Base-by-base conservation (phyloP, 176 grass and related monocot genomes). In the Ensete glaucum region DNA sequence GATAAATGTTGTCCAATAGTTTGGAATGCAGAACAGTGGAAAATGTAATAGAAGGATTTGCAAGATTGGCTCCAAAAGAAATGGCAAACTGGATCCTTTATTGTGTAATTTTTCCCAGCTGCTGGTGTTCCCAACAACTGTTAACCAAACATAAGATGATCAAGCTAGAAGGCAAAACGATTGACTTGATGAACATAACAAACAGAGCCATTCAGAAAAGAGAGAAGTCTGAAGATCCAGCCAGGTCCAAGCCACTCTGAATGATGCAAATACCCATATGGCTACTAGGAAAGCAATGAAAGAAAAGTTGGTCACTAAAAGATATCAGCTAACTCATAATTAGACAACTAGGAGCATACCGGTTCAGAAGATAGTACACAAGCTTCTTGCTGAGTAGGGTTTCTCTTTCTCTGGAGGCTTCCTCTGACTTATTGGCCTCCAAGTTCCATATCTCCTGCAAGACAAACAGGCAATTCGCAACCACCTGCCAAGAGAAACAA, bases 371-470 rank as follows among this genome's bases (percentile, higher is more conserved):
- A 82, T 86, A 99, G 85, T 87, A 99, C 34, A 99, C 84, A 54
- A 88, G 25, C 13, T 81, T 29, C 73, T 99, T 99, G 86, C 96
- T 85, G 81, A 89, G 91, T 6, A 99, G 81, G 73, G 88, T 79
- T 74, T 99, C 96, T 64, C 93, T 95, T 81, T 95, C 96, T 74
- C 81, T 89, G 57, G 86, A 82, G 66, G 96, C 91, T 79, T 88
- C 90, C 78, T 99, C 91, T 64, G 96, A 95, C 50, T 88, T 88
- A 69, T 76, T 79, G 52, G 88, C 88, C 72, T 99, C 96, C 68
- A 91, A 84, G 55, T 69, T 94, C 96, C 96, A 99, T 60, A 99
- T 99, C 76, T 99, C 96, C 80, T 91, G 88, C 81, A 99, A 76
- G 55, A 91, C 82, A 73, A 85, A 85, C 80, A 99, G 25, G 76